phyloP scores from a whole-genome alignment of 371 early-diverging fungal species.

The Mortierella sp. region DNA sequence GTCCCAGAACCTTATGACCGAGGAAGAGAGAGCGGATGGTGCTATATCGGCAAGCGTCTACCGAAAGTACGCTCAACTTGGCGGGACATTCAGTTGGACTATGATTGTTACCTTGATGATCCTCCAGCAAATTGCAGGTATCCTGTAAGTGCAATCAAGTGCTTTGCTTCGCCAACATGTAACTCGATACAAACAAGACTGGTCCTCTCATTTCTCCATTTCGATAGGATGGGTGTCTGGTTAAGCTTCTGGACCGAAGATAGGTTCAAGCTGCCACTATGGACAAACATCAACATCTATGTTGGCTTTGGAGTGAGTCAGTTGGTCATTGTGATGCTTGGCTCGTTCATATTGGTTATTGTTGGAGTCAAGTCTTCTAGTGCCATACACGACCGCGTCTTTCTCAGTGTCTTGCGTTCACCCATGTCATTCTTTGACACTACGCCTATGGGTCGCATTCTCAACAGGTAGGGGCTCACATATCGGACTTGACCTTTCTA shows the following conservation, averaged over 20 bases:
- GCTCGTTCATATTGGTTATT: slow-evolving; percentile 30
- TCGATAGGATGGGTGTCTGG: slow-evolving; percentile 42
- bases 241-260: slow-evolving; percentile 39
- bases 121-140: slow-evolving; percentile 38
- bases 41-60: slow-evolving; percentile 50
- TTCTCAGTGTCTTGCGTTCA: slow-evolving; percentile 57
- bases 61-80: slow-evolving; percentile 36
- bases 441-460: slow-evolving; percentile 80
- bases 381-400: slow-evolving; percentile 35
- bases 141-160: slow-evolving; percentile 24
- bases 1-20: slow-evolving; percentile 35
- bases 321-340: slow-evolving; percentile 30
- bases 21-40: slow-evolving; percentile 53
- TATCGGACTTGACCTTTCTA: too few relatives aligned
- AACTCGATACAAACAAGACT: background rate
- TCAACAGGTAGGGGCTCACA: slow-evolving; percentile 75
- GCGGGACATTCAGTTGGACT: slow-evolving; percentile 26
- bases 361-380: slow-evolving; percentile 20
- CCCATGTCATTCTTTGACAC: slow-evolving; percentile 85
- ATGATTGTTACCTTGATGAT: slow-evolving; percentile 9
- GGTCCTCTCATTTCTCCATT: background rate
- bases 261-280: slow-evolving; percentile 18
- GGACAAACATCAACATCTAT: slow-evolving; percentile 33
- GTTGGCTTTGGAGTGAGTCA: slow-evolving; percentile 40
- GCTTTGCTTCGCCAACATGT: background rate